Evolutionary conservation across 768 basidiomycete genomes (phyloP), one percentile per base, ranked within the genome.

Genomic region (Leucosporidium scottii): DNA sequence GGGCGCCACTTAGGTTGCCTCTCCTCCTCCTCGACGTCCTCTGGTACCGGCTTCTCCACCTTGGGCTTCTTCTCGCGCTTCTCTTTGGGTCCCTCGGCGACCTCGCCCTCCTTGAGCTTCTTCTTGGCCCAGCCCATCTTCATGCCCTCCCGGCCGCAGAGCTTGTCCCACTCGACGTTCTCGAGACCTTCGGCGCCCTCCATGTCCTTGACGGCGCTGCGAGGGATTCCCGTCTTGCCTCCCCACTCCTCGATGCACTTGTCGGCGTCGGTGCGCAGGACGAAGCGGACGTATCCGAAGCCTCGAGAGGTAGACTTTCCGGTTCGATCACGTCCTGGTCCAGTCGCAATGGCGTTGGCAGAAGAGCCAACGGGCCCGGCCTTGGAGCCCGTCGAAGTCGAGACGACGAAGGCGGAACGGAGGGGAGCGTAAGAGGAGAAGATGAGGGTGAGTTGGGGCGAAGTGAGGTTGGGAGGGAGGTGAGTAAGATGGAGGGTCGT

Each of bases 361-460:
- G 77, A 60, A 75, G 64, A 61, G 34, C 50, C 59, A 48, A 48
- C 67, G 18, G 49, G 65, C 51, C 44, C 21, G 60, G 34, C 25
- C 84, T 80, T 23, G 86, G 85, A 1, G 85, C 84, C 44, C 83
- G 49, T 12, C 23, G 60, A 12, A 84, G 85, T 87, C 18, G 86
- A 85, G 25, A 97, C 96, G 10, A 99, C 87, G 75, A 99, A 98
- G 0, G 93, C 93, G 25, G 88, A 87, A 48, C 92, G 85, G 21
- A 99, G 89, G 34, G 96, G 96, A 1, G 92, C 96, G 71, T 96
- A 85, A 78, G 93, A 91, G 10, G 93, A 97, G 81, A 97, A 96
- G 27, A 93, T 84, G 0, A 93, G 92, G 74, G 90, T 85, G 34
- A 98, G 82, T 78, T 96, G 92, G 57, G 86, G 87, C 10, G 91